Conservation (phyloP, 306 rosid genomes). For the Alnus glutinosa region DNA sequence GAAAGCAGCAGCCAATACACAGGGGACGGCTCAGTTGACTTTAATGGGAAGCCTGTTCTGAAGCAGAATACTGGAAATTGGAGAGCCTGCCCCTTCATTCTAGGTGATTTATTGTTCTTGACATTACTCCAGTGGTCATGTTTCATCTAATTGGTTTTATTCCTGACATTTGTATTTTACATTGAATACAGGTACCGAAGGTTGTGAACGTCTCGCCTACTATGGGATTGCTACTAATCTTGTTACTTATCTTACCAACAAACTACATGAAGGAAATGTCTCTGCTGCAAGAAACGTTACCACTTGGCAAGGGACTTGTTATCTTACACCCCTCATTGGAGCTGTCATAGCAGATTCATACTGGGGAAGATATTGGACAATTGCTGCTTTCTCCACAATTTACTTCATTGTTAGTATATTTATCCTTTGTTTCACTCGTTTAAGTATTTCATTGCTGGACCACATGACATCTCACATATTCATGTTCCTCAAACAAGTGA, state of each 20-base stretch:
- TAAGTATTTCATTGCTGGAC: background rate
- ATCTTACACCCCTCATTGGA: conserved; percentile 96
- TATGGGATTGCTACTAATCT: conserved; percentile 91
- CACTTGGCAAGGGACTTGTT: conserved; percentile 98
- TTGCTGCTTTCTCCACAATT: conserved; percentile 73
- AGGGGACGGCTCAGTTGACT: conserved; percentile 58
- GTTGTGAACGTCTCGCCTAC: conserved; percentile 95
- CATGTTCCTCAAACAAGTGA: background rate
- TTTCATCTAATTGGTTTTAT: background rate
- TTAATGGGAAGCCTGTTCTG: conserved; percentile 44
- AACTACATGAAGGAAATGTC: conserved; percentile 85
- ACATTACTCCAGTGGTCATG: background rate
- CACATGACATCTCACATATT: no score
- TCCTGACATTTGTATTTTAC: conserved; percentile 8
- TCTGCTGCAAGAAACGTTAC: conserved; percentile 93
- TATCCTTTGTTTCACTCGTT: conserved; percentile 3
- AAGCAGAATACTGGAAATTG: conserved; percentile 57
- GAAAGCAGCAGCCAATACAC: conserved; percentile 39
- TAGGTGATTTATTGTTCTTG: conserved; percentile 40
- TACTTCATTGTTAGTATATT: conserved; percentile 69
- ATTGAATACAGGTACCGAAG: conserved; percentile 69
- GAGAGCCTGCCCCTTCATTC: conserved; percentile 64
- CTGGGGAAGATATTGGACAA: conserved; percentile 99
- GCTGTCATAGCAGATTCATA: conserved; percentile 94
- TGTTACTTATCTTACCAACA: conserved; percentile 84